A percentile compares a stretch with the other conserved stretches of the same genome.
These are phyloP conservation scores for Xerocomellus chrysenteron DNA, from an alignment of 768 basidiomycete genomes.

Conservation along the genomic window DNA sequence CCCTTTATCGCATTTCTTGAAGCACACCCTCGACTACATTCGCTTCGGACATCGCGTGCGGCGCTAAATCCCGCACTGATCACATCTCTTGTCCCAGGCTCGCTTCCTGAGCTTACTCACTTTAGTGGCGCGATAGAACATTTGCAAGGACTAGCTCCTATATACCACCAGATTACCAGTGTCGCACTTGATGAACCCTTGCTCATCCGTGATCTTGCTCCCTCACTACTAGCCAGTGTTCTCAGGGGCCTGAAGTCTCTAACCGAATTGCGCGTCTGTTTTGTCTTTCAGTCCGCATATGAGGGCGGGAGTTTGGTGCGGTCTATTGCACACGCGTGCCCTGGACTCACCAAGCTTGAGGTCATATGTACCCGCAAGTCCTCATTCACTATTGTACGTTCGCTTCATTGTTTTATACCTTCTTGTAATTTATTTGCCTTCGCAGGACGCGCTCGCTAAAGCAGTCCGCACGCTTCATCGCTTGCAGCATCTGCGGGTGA, in stretches of 20 bases:
- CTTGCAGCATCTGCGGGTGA: conserved; percentile 59
- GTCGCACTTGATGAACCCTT: conserved; percentile 67
- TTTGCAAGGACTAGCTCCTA: conserved; percentile 54
- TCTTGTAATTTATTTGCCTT: not conserved
- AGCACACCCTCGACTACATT: conserved; percentile 54
- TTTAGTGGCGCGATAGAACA: conserved; percentile 71
- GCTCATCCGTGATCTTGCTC: conserved; percentile 64
- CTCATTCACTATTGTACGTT: conserved; percentile 66
- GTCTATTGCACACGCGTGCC: conserved; percentile 64
- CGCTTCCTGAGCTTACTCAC: conserved; percentile 50
- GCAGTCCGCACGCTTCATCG: conserved; percentile 60
- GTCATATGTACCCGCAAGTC: conserved; percentile 67
- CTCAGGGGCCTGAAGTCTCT: conserved; percentile 56
- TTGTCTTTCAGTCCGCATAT: conserved; percentile 70
- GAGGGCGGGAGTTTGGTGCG: conserved; percentile 70
- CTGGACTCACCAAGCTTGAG: conserved; percentile 60
- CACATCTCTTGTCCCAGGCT: conserved; percentile 42
- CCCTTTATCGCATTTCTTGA: conserved; percentile 71
- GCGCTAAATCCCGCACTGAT: conserved; percentile 56
- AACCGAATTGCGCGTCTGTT: conserved; percentile 59
- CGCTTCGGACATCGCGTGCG: conserved; percentile 50
- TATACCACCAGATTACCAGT: conserved; percentile 49
- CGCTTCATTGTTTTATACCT: not conserved
- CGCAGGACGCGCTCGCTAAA: conserved; percentile 49
- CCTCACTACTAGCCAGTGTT: conserved; percentile 57